These are phyloP conservation scores for Boletus rufocinnamomeus DNA, from an alignment of 768 basidiomycete genomes.

Conservation along the genomic window DNA sequence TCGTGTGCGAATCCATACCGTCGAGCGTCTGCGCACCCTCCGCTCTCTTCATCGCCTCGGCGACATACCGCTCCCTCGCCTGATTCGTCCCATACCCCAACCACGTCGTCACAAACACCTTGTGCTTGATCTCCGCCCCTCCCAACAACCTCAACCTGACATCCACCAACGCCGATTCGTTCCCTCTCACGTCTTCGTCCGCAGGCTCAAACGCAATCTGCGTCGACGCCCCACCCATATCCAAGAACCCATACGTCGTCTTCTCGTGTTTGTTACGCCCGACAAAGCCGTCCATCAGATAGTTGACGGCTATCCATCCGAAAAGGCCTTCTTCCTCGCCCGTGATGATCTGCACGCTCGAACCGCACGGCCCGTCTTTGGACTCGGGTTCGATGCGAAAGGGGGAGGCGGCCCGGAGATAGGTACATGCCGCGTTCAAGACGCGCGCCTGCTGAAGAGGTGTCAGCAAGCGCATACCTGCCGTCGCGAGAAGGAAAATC, in stretches of 20 bases:
- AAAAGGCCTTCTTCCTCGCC: conserved; percentile 98
- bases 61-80: conserved; percentile 91
- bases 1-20: conserved; percentile 34
- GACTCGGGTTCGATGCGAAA: conserved; percentile 76
- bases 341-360: conserved; percentile 90
- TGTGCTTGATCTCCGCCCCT: conserved; percentile 86
- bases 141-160: conserved; percentile 80
- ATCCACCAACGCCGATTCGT: conserved; percentile 62
- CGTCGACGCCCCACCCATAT: conserved; percentile 99
- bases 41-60: conserved; percentile 59
- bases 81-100: conserved; percentile 97
- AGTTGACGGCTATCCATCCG: conserved; percentile 99
- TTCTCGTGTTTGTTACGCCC: conserved; percentile 46
- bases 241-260: conserved; percentile 95
- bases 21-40: conserved; percentile 39
- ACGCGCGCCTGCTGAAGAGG: conserved; percentile 68
- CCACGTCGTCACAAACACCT: conserved; percentile 98
- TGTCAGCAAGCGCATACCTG: conserved; percentile 91
- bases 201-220: conserved; percentile 97
- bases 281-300: conserved; percentile 95
- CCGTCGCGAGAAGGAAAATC: conserved; percentile 92
- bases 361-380: conserved; percentile 79
- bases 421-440: conserved; percentile 74
- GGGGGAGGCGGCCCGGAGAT: conserved; percentile 70
- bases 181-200: conserved; percentile 49